These are phyloP conservation scores for Licmophora abbreviata DNA, from an alignment of 108 stramenopile genomes.

Conservation along the genomic window DNA sequence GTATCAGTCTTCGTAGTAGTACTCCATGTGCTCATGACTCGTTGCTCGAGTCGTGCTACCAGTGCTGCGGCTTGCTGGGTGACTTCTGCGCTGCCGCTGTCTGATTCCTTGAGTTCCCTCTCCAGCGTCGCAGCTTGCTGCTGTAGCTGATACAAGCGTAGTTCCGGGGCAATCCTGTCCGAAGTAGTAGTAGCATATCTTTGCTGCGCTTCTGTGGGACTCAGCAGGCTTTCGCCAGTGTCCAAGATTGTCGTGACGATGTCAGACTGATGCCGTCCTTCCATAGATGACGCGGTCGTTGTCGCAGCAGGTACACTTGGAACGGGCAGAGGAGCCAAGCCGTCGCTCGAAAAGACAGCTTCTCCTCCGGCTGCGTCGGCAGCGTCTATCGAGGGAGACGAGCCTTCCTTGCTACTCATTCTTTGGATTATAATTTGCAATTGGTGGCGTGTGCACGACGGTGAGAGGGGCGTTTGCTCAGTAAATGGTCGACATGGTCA, in stretches of 20 bases:
- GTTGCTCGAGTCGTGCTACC: background rate
- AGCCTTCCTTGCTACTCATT: too few relatives aligned
- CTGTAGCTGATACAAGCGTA: conserved; percentile 31
- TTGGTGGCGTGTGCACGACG: too few relatives aligned
- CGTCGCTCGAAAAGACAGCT: conserved; percentile 68
- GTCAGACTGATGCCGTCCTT: conserved; percentile 7
- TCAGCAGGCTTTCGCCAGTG: conserved; percentile 11
- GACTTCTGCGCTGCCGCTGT: background rate
- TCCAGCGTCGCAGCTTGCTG: conserved; percentile 30
- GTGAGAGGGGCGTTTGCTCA: too few relatives aligned
- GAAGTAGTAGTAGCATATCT: background rate
- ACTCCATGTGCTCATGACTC: background rate
- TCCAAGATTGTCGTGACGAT: conserved; percentile 15
- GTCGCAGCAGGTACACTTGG: conserved; percentile 34
- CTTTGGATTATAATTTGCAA: too few relatives aligned
- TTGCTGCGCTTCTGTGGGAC: background rate
- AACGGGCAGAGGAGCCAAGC: conserved; percentile 40
- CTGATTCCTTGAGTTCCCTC: background rate
- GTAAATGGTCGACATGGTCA: too few relatives aligned
- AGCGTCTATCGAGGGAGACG: conserved; percentile 21
- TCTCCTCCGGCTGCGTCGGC: conserved; percentile 81
- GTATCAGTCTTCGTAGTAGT: background rate
- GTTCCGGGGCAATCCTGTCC: conserved; percentile 12
- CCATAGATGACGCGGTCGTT: background rate
- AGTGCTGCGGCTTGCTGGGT: background rate